phyloP scores from a whole-genome alignment of 2,329 filamentous ascomycete genomes.

The Epichloe sylvatica region DNA sequence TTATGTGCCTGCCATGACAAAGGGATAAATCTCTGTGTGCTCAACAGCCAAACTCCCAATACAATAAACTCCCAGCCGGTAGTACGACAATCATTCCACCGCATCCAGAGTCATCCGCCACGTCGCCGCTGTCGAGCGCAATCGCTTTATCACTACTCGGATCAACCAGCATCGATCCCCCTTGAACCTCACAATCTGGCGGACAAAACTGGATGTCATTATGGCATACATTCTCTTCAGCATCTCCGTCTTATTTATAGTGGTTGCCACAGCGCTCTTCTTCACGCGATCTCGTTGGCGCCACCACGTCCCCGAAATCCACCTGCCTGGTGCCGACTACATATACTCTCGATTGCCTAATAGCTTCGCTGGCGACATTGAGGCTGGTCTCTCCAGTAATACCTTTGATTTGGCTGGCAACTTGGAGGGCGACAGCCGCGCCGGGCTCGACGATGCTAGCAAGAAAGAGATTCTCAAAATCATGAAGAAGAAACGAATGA shows the following conservation, averaged over 20 bases:
- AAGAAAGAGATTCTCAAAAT: slow-evolving; percentile 77
- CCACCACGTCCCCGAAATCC: slow-evolving; percentile 47
- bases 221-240: slow-evolving; percentile 78
- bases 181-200: not conserved
- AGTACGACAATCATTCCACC: not conserved
- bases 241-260: slow-evolving; percentile 55
- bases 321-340: slow-evolving; percentile 41
- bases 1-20: slow-evolving; percentile 5
- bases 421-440: slow-evolving; percentile 64
- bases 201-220: slow-evolving; percentile 10
- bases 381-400: slow-evolving; percentile 68
- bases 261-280: slow-evolving; percentile 64
- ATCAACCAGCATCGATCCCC: not conserved
- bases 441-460: slow-evolving; percentile 64
- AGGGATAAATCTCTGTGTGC: not conserved
- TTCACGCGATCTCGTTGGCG: slow-evolving; percentile 69
- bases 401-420: slow-evolving; percentile 77
- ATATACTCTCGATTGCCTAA: slow-evolving; percentile 66
- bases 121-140: not conserved
- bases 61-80: not conserved
- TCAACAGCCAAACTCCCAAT: not conserved
- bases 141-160: not conserved
- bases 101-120: not conserved
- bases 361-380: slow-evolving; percentile 71
- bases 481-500: slow-evolving; percentile 73